Percentiles rank a stretch among this genome's conserved stretches.
phyloP scores from a whole-genome alignment of 2,329 filamentous ascomycete species.

The Verticillium nubilum region DNA sequence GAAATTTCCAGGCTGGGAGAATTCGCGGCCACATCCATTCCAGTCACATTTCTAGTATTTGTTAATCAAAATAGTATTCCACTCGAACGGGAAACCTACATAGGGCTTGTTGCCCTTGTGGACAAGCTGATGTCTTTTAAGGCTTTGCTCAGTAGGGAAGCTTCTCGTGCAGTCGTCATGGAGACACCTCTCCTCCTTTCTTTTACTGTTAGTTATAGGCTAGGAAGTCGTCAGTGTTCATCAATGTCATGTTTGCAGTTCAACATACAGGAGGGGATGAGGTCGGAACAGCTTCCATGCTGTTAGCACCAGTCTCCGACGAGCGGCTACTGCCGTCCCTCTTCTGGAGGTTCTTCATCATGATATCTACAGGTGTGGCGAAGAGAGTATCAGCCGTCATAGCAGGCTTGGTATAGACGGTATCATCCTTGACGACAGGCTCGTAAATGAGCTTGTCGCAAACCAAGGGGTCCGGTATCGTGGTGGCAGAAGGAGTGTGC shows the following conservation, averaged over 20 bases:
- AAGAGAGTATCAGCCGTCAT: conserved; percentile 53
- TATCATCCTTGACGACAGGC: conserved; percentile 26
- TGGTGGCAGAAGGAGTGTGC: neutral
- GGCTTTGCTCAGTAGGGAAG: conserved; percentile 84
- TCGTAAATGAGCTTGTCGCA: neutral
- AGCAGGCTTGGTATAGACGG: conserved; percentile 39
- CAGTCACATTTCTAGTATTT: conserved; percentile 58
- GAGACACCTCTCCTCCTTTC: conserved; percentile 67
- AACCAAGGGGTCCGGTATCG: neutral
- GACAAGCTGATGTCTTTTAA: conserved; percentile 81
- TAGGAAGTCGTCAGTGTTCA: neutral
- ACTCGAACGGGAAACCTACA: conserved; percentile 45
- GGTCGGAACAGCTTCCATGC: conserved; percentile 7
- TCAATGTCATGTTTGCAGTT: neutral
- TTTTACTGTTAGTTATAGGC: neutral
- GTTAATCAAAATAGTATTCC: conserved; percentile 22
- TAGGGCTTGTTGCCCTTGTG: conserved; percentile 92
- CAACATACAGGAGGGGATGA: neutral
- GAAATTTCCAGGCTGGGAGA: conserved; percentile 86
- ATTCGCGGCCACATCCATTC: conserved; percentile 68
- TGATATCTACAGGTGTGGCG: conserved; percentile 75
- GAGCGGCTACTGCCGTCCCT: conserved; percentile 35
- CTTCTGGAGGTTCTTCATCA: conserved; percentile 85
- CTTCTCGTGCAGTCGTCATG: conserved; percentile 71
- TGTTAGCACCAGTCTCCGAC: neutral